phyloP scores from a whole-genome alignment of 805 yeast species.

The Metschnikowia baotianmanensis region DNA sequence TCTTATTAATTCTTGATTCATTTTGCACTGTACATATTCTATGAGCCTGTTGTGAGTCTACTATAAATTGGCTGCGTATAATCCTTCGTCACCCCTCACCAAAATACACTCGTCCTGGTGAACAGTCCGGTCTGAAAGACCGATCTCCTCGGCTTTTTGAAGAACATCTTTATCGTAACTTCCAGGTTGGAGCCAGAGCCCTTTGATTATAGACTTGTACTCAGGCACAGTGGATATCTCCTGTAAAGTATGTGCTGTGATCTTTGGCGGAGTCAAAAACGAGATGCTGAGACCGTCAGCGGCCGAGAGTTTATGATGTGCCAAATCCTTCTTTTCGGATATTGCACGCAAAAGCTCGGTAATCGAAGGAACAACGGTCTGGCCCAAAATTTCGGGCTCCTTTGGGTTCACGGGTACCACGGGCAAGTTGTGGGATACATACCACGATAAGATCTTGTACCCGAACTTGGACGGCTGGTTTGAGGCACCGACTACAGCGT shows the following conservation, averaged over 20 bases:
- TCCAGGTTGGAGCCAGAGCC: constrained; percentile 86
- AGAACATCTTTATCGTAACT: constrained; percentile 56
- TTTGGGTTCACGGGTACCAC: constrained; percentile 68
- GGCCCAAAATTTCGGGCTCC: constrained; percentile 45
- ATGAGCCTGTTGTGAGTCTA: not conserved
- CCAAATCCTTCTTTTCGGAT: constrained; percentile 19
- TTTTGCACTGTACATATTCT: not conserved
- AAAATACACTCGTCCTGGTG: constrained; percentile 66
- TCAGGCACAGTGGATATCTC: constrained; percentile 41
- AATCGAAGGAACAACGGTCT: constrained; percentile 35
- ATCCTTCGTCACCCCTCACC: constrained; percentile 60
- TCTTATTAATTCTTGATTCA: not conserved
- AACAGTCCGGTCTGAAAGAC: constrained; percentile 32
- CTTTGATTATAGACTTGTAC: constrained; percentile 42
- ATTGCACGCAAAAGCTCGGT: constrained; percentile 26
- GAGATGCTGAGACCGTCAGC: constrained; percentile 55
- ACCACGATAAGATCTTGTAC: constrained; percentile 68
- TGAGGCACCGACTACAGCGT: constrained; percentile 73
- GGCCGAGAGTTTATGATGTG: constrained; percentile 23
- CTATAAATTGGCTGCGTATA: constrained; percentile 39
- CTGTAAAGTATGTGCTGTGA: constrained; percentile 41
- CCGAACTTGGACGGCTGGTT: constrained; percentile 65
- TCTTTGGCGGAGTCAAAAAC: constrained; percentile 72
- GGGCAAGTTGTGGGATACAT: constrained; percentile 50
- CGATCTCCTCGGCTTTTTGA: constrained; percentile 37